Evolutionary conservation across 2,329 filamentous ascomycete species (phyloP), one percentile per base, ranked within the genome.

Genomic region (Herpotrichia juniperi): DNA sequence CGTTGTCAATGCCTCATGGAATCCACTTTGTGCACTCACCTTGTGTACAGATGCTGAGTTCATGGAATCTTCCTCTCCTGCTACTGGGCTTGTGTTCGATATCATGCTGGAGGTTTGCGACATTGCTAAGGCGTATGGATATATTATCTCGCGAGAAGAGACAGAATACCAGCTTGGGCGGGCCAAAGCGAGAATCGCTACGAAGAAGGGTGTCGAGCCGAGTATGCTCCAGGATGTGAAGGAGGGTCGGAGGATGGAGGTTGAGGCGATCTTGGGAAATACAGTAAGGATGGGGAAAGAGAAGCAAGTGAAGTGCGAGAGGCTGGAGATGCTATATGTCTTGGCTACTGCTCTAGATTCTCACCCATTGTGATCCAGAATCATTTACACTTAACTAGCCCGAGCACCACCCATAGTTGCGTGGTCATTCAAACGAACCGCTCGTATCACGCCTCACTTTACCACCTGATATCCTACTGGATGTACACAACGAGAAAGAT

Each of bases 1-100:
- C 0, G 72, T 87, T 0, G 75, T 84, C 67, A 87, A 87, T 61
- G 83, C 80, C 1, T 77, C 81, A 0, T 87, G 83, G 81, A 87
- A 87, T 57, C 80, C 84, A 0, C 75, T 86, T 30, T 85, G 82
- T 35, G 83, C 84, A 0, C 71, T 87, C 1, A 81, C 82, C 0
- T 75, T 80, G 0, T 76, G 77, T 35, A 79, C 82, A 50, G 84
- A 84, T 17, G 78, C 81, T 0, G 64, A 77, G 0, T 81, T 84
- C 63, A 68, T 86, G 10, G 57, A 57, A 0, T 75, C 66, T 0
- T 81, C 76, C 1, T 67, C 71, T 0, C 64, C 62, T 14, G 70
- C 77, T 2, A 59, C 68, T 17, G 63, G 64, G 12, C 63, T 78
- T 2, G 64, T 80, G 6, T 62, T 66, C 34, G 72, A 66, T 1